These are phyloP conservation scores for Neocallimastix lanati DNA, from an alignment of 192 early-diverging fungal species.

Conservation along the genomic window DNA sequence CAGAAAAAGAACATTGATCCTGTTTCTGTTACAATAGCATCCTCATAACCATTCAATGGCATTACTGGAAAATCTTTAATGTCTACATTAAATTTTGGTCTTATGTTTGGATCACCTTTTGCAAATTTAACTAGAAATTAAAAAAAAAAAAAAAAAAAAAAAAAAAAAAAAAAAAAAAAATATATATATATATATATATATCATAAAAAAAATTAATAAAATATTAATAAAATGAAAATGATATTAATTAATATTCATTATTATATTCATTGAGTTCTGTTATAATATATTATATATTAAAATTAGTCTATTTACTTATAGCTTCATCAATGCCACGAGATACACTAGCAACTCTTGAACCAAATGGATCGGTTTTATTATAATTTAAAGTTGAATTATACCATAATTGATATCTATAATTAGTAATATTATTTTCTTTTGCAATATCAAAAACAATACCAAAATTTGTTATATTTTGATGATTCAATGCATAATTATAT, in stretches of 20 bases:
- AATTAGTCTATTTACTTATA: too few species aligned
- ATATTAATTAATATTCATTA: too few species aligned
- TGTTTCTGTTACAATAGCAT: slow-evolving; percentile 37
- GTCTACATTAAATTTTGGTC: slow-evolving; percentile 11
- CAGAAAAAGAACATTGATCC: slow-evolving; percentile 37
- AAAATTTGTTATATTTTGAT: slow-evolving; percentile 49
- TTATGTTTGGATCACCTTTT: neutral
- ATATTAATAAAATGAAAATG: too few species aligned
- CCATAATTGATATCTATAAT: slow-evolving; percentile 59
- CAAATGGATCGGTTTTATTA: slow-evolving; percentile 46
- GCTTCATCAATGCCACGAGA: slow-evolving; percentile 50
- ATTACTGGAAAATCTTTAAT: slow-evolving; percentile 55
- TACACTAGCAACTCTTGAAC: slow-evolving; percentile 31
- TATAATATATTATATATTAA: too few species aligned
- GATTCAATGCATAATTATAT: slow-evolving; percentile 42
- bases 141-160: too few species aligned
- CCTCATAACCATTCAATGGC: slow-evolving; percentile 21
- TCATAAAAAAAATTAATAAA: too few species aligned
- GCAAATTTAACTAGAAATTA: neutral
- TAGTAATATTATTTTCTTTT: slow-evolving; percentile 3
- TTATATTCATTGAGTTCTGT: too few species aligned
- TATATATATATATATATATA: too few species aligned
- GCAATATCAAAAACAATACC: slow-evolving; percentile 12
- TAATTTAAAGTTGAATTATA: slow-evolving; percentile 38
- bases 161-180: too few species aligned